A percentile compares a stretch with the other conserved stretches of the same genome.
Evolutionary conservation across 768 basidiomycete species (phyloP).

Genomic region (Tricholoma flavovirens): DNA sequence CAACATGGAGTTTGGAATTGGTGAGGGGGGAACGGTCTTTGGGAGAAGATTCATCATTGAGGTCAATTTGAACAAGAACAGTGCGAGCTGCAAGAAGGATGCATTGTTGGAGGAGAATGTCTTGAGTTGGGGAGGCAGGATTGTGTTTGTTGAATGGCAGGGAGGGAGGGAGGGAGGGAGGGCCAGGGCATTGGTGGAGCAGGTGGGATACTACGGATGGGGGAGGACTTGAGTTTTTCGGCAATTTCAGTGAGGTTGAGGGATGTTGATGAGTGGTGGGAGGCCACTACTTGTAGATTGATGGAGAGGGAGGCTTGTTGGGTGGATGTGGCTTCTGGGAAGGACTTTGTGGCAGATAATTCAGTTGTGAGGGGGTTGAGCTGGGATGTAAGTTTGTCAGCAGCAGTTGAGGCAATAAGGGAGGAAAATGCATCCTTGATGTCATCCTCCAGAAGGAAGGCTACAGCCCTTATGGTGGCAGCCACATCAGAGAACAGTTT

Average conservation of each 20-base stretch:
- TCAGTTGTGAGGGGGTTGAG: background rate
- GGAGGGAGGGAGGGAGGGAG: background rate
- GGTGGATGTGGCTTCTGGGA: background rate
- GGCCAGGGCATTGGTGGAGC: background rate
- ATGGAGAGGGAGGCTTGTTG: background rate
- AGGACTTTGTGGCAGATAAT: background rate
- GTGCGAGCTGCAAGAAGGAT: background rate
- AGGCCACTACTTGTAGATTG: background rate
- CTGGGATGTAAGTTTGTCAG: background rate
- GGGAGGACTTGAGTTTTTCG: background rate
- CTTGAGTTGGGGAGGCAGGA: background rate
- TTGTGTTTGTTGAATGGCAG: background rate
- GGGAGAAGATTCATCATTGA: background rate
- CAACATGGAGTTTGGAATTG: background rate
- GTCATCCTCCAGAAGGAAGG: background rate
- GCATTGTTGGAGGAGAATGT: slow-evolving; percentile 5
- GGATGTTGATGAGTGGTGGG: background rate
- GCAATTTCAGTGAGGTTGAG: background rate
- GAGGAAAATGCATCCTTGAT: background rate
- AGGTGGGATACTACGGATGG: background rate
- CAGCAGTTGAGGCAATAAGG: background rate
- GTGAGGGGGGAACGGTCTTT: background rate
- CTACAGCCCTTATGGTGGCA: background rate
- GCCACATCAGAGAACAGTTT: background rate
- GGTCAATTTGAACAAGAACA: background rate